Evolutionary conservation across 345 rosid species (phyloP).

Genomic region (Anacardium occidentale): DNA sequence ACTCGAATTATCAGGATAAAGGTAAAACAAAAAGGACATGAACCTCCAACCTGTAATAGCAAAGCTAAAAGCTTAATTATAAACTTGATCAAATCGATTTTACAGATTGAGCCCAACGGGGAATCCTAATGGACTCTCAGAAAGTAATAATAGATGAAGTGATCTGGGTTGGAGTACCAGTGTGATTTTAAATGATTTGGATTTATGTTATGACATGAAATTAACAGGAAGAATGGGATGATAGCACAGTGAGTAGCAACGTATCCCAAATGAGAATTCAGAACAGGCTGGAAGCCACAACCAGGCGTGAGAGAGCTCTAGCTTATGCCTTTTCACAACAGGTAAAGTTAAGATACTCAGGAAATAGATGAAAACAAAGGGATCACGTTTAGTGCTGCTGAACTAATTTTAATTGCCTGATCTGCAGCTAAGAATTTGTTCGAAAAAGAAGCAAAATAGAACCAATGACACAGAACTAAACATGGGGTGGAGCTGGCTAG

Average conservation of each 20-base stretch:
- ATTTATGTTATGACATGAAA: slow-evolving; percentile 11
- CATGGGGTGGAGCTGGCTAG: slow-evolving; percentile 84
- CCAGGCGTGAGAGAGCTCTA: slow-evolving; percentile 77
- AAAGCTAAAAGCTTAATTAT: not conserved
- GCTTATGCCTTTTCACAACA: slow-evolving; percentile 93
- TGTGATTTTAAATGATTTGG: not conserved
- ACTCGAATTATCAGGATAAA: slow-evolving; percentile 49
- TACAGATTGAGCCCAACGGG: not conserved
- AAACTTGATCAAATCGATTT: not conserved
- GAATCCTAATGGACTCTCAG: not conserved
- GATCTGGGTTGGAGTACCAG: not conserved
- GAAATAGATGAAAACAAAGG: not conserved
- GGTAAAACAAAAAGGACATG: slow-evolving; percentile 32
- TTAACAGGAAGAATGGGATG: slow-evolving; percentile 87
- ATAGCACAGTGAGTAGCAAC: slow-evolving; percentile 81
- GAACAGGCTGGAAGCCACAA: slow-evolving; percentile 67
- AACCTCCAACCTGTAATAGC: not conserved
- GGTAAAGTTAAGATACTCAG: slow-evolving; percentile 37
- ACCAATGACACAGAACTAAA: slow-evolving; percentile 40
- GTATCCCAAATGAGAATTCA: slow-evolving; percentile 61
- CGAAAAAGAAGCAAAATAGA: slow-evolving; percentile 55
- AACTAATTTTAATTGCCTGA: slow-evolving; percentile 2
- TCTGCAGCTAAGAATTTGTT: slow-evolving; percentile 61
- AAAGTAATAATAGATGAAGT: not conserved
- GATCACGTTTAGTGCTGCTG: not conserved